Evolutionary conservation across 768 basidiomycete genomes (phyloP), one percentile per base, ranked within the genome.

Genomic region (Mycena haematopus): DNA sequence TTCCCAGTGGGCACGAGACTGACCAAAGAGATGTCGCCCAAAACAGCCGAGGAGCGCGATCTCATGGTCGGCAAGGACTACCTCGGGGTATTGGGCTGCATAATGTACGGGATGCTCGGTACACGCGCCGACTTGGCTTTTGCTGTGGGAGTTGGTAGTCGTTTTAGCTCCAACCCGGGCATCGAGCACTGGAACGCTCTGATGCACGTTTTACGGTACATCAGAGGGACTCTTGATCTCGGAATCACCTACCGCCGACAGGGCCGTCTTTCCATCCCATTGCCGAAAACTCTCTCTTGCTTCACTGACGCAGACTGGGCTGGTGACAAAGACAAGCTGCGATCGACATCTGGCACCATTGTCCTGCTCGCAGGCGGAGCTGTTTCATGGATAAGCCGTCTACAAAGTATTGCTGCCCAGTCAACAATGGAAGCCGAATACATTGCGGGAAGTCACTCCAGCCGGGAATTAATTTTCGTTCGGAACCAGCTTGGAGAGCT

Each of bases 391-490:
- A 36, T 49, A 33, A 49, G 45, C 29, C 33, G 46, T 6, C 17
- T 47, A 6, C 56, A 57, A 17, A 38, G 45, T 13, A 45, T 38
- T 8, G 33, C 46, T 1, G 56, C 56, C 0, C 46, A 49, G 25
- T 57, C 46, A 1, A 57, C 56, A 1, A 49, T 57, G 56, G 56
- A 57, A 25, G 56, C 56, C 0, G 46, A 57, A 9, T 57, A 57
- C 24, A 27, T 57, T 1, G 45, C 56, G 6, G 22, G 22, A 33
- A 57, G 44, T 29, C 55, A 46, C n/a, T 33, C 55, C 0, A 29
- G 54, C 10, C 19, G 42, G 17, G 54, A 56, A 15, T 29, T 56
- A 9, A 47, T 36, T 21, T 56, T 56, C 22, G 46, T 38, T 11
- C 46, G 46, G 21, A 35, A 57, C n/a, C 56, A 14, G 22, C 33